Evolutionary conservation across 331 rosid species (phyloP).

Genomic region (Phaseolus coccineus): DNA sequence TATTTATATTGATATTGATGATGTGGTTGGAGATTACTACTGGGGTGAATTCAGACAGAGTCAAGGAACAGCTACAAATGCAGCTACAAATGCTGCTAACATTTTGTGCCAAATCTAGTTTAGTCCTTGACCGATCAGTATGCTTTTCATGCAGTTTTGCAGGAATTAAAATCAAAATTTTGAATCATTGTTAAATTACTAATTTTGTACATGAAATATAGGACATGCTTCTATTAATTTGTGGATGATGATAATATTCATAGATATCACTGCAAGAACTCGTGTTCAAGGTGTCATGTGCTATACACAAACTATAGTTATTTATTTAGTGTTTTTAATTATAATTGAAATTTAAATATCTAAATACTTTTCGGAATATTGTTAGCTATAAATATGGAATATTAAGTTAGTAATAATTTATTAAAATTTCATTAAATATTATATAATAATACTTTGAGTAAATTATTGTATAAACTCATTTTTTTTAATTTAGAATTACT

Average conservation of each 20-base stretch:
- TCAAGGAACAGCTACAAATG: constrained; percentile 14
- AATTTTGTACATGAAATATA: background rate
- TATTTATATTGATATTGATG: background rate
- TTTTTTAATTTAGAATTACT: no score
- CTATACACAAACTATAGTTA: no score
- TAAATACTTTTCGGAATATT: background rate
- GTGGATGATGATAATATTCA: background rate
- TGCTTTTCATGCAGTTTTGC: background rate
- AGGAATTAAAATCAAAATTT: background rate
- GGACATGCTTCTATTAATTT: background rate
- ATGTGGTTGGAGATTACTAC: background rate
- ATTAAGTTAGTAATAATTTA: no score
- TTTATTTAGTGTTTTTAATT: background rate
- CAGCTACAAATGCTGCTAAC: constrained; percentile 22
- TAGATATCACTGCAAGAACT: no score
- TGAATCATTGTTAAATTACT: background rate
- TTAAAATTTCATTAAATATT: no score
- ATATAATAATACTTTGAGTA: no score
- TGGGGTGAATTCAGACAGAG: constrained; percentile 1
- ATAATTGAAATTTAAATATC: no score
- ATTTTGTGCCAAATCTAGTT: background rate
- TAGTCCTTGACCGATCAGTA: constrained; percentile 32
- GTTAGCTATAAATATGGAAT: no score
- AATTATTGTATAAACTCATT: no score
- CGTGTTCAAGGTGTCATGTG: no score